Evolutionary conservation across 1,284 basidiomycete genomes (phyloP).

Genomic region (Papiliotrema nemorosa): DNA sequence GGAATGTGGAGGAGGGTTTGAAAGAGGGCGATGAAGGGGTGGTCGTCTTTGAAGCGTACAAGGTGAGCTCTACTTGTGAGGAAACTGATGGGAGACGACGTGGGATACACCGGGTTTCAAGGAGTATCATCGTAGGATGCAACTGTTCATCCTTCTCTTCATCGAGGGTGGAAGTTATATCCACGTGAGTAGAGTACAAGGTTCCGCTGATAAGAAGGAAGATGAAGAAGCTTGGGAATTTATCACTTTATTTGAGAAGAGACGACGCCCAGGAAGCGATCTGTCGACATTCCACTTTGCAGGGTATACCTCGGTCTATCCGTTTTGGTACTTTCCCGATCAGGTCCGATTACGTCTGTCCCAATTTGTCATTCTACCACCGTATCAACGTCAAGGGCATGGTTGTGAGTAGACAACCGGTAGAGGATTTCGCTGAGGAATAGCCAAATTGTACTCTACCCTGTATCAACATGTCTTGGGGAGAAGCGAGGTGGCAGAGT

Average conservation of each 20-base stretch:
- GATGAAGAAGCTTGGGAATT: slow-evolving; percentile 89
- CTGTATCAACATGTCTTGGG: slow-evolving; percentile 75
- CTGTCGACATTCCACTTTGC: slow-evolving; percentile 76
- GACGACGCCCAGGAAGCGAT: slow-evolving; percentile 54
- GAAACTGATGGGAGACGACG: slow-evolving; percentile 57
- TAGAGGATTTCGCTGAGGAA: slow-evolving; percentile 1
- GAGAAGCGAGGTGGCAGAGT: slow-evolving; percentile 69
- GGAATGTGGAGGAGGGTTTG: slow-evolving; percentile 33
- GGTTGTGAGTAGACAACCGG: slow-evolving; percentile 62
- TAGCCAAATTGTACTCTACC: slow-evolving; percentile 81
- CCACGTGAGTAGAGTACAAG: slow-evolving; percentile 49
- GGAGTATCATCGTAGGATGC: slow-evolving; percentile 91
- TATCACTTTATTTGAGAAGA: slow-evolving; percentile 74
- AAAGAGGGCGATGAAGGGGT: slow-evolving; percentile 59
- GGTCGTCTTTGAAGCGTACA: slow-evolving; percentile 77
- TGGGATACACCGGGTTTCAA: slow-evolving; percentile 86
- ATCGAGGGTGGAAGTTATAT: slow-evolving; percentile 96
- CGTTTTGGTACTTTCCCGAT: slow-evolving; percentile 91
- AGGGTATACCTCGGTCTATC: slow-evolving; percentile 87
- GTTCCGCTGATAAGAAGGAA: slow-evolving; percentile 50
- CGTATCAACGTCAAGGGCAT: slow-evolving; percentile 85
- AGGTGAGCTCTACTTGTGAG: slow-evolving; percentile 56
- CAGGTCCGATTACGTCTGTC: slow-evolving; percentile 77
- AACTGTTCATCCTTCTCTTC: slow-evolving; percentile 88
- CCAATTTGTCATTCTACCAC: slow-evolving; percentile 90